Evolutionary conservation across 441 rosid genomes (phyloP).

Genomic region (Euphorbia corollata): DNA sequence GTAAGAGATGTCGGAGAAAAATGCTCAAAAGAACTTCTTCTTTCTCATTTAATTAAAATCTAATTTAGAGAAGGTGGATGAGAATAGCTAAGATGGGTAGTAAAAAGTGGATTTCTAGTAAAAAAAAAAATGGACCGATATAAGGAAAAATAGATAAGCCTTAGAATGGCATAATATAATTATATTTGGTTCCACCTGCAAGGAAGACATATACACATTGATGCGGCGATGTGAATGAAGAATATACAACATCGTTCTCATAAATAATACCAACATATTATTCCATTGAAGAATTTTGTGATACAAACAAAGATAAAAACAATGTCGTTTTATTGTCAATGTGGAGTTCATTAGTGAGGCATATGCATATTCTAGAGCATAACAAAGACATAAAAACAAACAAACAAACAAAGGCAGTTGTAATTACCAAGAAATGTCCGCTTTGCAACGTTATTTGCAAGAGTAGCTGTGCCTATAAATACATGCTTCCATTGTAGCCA

Average conservation of each 20-base stretch:
- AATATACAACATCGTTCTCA: background rate
- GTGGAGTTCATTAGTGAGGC: background rate
- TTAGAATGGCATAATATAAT: background rate
- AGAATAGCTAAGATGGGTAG: too few relatives aligned
- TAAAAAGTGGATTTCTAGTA: too few relatives aligned
- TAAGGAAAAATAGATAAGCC: too few relatives aligned
- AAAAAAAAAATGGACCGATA: too few relatives aligned
- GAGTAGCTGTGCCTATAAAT: constrained; percentile 18
- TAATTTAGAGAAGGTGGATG: too few relatives aligned
- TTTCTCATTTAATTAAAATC: too few relatives aligned
- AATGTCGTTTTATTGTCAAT: background rate
- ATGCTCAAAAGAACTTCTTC: too few relatives aligned
- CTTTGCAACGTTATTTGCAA: constrained; percentile 16
- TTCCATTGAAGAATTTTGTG: background rate
- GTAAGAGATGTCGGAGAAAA: too few relatives aligned
- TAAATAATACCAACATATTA: background rate
- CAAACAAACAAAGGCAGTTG: constrained; percentile 11
- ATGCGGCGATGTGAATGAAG: constrained; percentile 15
- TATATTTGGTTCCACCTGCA: background rate
- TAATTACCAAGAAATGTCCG: constrained; percentile 21
- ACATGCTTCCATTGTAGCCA: constrained; percentile 4
- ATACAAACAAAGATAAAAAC: background rate
- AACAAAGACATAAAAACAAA: background rate
- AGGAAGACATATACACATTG: constrained; percentile 13
- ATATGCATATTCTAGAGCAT: constrained; percentile 4